Conservation (phyloP, 2,329 filamentous ascomycete genomes). For the Pseudocercospora pini-densiflorae region DNA sequence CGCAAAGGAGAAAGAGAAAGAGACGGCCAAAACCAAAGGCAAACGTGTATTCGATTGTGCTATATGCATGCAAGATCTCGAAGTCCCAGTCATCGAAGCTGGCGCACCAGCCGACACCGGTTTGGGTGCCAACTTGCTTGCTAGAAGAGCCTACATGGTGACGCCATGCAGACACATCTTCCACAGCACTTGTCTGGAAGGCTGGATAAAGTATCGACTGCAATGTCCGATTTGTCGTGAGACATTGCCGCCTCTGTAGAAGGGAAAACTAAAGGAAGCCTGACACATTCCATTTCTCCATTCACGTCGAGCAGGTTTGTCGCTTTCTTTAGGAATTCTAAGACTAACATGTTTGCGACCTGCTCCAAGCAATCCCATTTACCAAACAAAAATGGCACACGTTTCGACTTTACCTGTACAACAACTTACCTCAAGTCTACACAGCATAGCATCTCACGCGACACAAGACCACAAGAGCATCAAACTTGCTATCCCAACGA, state of each 20-base stretch:
- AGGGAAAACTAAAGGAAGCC: neutral
- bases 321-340: neutral
- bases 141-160: constrained; percentile 89
- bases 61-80: constrained; percentile 89
- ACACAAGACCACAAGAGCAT: neutral
- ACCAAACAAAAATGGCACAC: neutral
- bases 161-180: constrained; percentile 97
- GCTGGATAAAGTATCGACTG: constrained; percentile 91
- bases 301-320: neutral
- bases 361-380: neutral
- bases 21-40: constrained; percentile 48
- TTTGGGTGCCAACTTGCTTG: constrained; percentile 67
- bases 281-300: neutral
- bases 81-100: constrained; percentile 78
- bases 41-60: constrained; percentile 81
- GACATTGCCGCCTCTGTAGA: constrained; percentile 77
- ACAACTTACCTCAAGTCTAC: neutral
- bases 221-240: constrained; percentile 97
- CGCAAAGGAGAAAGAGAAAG: constrained; percentile 44
- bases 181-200: constrained; percentile 87
- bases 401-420: neutral
- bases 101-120: constrained; percentile 44
- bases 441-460: neutral
- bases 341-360: neutral
- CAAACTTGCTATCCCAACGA: neutral